phyloP scores from a whole-genome alignment of 2,329 filamentous ascomycete genomes.

The Chaetomium sp. region DNA sequence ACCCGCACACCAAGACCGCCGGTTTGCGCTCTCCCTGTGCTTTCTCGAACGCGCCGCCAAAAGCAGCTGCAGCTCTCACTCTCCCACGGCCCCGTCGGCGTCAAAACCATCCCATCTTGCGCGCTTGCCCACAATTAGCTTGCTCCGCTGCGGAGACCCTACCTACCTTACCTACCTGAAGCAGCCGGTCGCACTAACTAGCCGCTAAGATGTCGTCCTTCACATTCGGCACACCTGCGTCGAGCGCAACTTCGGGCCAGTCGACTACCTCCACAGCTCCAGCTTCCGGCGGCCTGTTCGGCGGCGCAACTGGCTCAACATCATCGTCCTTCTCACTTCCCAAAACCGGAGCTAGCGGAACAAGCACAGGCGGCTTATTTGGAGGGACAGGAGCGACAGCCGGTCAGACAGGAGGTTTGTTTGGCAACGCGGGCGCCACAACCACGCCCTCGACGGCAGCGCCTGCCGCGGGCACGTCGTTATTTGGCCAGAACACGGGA shows the following conservation, averaged over 20 bases:
- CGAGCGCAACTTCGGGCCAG: slow-evolving; percentile 32
- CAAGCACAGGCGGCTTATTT: slow-evolving; percentile 32
- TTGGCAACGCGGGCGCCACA: slow-evolving; percentile 38
- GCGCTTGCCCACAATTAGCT: neutral
- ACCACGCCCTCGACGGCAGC: slow-evolving; percentile 36
- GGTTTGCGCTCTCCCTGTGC: slow-evolving; percentile 19
- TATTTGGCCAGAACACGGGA: slow-evolving; percentile 37
- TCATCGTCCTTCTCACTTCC: slow-evolving; percentile 41
- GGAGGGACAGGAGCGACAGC: slow-evolving; percentile 27
- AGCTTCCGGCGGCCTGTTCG: slow-evolving; percentile 31
- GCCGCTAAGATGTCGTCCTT: slow-evolving; percentile 29
- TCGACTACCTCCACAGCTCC: slow-evolving; percentile 32
- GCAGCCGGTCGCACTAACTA: neutral
- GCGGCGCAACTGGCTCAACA: slow-evolving; percentile 37
- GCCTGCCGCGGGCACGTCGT: slow-evolving; percentile 36
- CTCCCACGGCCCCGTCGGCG: slow-evolving; percentile 5
- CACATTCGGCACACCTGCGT: slow-evolving; percentile 35
- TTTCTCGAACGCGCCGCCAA: slow-evolving; percentile 15
- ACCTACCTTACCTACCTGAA: neutral
- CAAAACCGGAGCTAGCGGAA: slow-evolving; percentile 20
- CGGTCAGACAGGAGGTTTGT: slow-evolving; percentile 38
- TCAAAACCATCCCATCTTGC: slow-evolving; percentile 5
- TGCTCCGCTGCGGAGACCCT: neutral
- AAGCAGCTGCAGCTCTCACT: slow-evolving; percentile 4
- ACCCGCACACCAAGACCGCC: neutral